Evolutionary conservation across 345 rosid genomes (phyloP), one percentile per base, ranked within the genome.

Genomic region (Eucalyptus pauciflora): DNA sequence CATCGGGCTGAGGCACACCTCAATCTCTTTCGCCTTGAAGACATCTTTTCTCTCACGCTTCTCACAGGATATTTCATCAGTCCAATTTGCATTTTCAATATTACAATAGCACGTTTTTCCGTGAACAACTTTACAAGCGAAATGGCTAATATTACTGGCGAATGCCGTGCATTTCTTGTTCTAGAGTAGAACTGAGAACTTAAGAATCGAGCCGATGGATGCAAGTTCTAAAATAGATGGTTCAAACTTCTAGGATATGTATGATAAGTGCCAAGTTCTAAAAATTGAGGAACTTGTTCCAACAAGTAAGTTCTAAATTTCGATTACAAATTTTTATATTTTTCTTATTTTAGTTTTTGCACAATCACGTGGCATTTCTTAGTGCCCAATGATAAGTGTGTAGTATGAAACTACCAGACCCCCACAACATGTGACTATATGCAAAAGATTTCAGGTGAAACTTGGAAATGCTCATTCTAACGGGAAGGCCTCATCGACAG

Each of bases 371-470:
- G 9, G 1, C 5, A 52, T 52, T 52, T 52, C 1, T 52, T 18
- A 4, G 1, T 0, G 58, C 0, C 2, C 0, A 7, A 7, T 18
- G 24, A 0, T 52, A 52, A 52, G 0, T 52, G 2, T 52, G 1
- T 52, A 18, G 10, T 52, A 52, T 7, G 9, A 52, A 51, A 50
- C 0, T 1, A 50, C 15, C 6, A 4, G 0, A 13, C 15, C 5
- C n/a, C 2, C 11, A 49, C 0, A 49, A 12, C 15, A 49, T 4
- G 50, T 49, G 50, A 49, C 2, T 12, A 49, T 49, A 12, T 49
- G 18, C 17, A 50, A 5, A 1, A 50, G 52, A 50, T 16, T 51
- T 51, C 3, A 16, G n/a, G n/a, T n/a, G n/a, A n/a, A n/a, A n/a
- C n/a, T n/a, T n/a, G n/a, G n/a, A n/a, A n/a, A n/a, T n/a, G n/a